Evolutionary conservation across 805 yeast genomes (phyloP), one percentile per base, ranked within the genome.

Genomic region (Ogataea saltuana): DNA sequence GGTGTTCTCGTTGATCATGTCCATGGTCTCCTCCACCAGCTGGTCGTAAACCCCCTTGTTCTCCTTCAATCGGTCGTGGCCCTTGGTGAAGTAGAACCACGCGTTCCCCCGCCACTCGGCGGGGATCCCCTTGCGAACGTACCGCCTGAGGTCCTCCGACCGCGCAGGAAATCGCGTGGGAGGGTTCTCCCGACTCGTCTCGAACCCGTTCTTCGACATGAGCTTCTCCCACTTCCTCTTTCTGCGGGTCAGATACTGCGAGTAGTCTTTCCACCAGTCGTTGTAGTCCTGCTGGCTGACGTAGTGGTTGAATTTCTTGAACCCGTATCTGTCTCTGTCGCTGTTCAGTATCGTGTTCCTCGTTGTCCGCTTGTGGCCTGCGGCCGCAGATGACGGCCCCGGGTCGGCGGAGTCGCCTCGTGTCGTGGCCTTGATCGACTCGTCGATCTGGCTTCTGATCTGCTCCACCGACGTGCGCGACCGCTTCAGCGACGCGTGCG

Each of bases 31-130:
- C 11, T 65, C 68, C 28, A 88, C 81, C 22, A 91, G 71, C 46
- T 72, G 69, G 33, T 81, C 86, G 61, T 90, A 93, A 2, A 86
- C 74, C 1, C 95, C 96, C 12, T 68, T 69, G 58, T 90, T 80
- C 29, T 80, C 78, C 51, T 76, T 80, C 44, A 88, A 64, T 51
- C 74, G 75, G n/a, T 67, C 65, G 30, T 54, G 49, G 2, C 98
- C 99, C 19, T 82, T 81, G 7, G 96, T 95, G 63, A 87, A 91
- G 69, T 81, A 83, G 74, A 93, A 91, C 99, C 99, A 91, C 0
- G 97, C 97, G 51, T 79, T 78, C 1, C 99, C 99, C 52, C 99
- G 71, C 97, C 97, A 91, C 60, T 88, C 97, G 0, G 96, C 90
- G 0, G 99, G 98, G 9, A 91, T 83, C 10, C 99, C 99, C 60